Percentiles rank a stretch among this genome's conserved stretches.
These are phyloP conservation scores for Curvularia sp. DNA, from an alignment of 2,329 filamentous ascomycete genomes.

Conservation along the genomic window DNA sequence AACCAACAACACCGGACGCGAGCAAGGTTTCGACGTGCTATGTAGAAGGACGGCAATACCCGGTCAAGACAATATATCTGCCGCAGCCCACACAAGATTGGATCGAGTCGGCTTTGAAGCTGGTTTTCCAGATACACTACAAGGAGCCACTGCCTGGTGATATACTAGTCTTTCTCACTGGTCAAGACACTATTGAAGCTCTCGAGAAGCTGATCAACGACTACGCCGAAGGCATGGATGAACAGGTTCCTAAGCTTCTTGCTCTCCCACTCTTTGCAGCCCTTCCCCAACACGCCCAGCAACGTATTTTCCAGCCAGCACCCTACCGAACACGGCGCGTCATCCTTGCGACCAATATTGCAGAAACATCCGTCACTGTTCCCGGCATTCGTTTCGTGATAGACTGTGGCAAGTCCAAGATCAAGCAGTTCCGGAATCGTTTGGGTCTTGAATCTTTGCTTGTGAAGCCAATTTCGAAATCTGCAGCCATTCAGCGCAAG, in stretches of 20 bases:
- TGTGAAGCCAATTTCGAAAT: slow-evolving; percentile 89
- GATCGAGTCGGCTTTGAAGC: slow-evolving; percentile 79
- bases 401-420: slow-evolving; percentile 91
- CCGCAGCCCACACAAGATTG: slow-evolving; percentile 78
- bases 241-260: slow-evolving; percentile 73
- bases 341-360: slow-evolving; percentile 94
- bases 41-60: slow-evolving; percentile 86
- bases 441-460: slow-evolving; percentile 90
- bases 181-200: slow-evolving; percentile 89
- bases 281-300: slow-evolving; percentile 83
- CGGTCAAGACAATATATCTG: slow-evolving; percentile 80
- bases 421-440: slow-evolving; percentile 86
- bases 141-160: slow-evolving; percentile 93
- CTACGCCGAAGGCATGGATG: slow-evolving; percentile 74
- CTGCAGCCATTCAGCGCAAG: slow-evolving; percentile 87
- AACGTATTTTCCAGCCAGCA: slow-evolving; percentile 81
- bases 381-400: slow-evolving; percentile 91
- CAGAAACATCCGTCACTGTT: slow-evolving; percentile 97
- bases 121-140: slow-evolving; percentile 84
- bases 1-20: not conserved
- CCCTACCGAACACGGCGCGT: slow-evolving; percentile 82
- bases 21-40: slow-evolving; percentile 60
- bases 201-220: slow-evolving; percentile 83
- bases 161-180: slow-evolving; percentile 88
- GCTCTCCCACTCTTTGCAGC: slow-evolving; percentile 89